Evolutionary conservation across 164 flowering plant genomes (phyloP).

Genomic region (Vitis amurensis): DNA sequence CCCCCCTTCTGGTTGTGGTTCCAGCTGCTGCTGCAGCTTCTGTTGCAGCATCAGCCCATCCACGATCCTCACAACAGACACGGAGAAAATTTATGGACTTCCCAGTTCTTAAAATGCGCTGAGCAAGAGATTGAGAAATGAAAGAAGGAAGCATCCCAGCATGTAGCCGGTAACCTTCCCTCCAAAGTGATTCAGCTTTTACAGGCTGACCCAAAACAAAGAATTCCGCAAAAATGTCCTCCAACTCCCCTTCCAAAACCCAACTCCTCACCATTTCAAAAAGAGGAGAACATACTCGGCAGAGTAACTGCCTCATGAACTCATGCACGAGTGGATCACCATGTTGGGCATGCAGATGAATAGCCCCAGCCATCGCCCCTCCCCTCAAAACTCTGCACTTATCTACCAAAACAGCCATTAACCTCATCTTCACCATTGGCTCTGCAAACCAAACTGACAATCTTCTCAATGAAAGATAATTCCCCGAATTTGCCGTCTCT

Average conservation of each 20-base stretch:
- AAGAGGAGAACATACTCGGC: slow-evolving; percentile 89
- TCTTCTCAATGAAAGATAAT: slow-evolving; percentile 88
- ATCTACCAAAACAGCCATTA: slow-evolving; percentile 96
- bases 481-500: slow-evolving; percentile 53
- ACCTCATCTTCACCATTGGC: slow-evolving; percentile 92
- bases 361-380: slow-evolving; percentile 98
- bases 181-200: slow-evolving; percentile 97
- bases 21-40: slow-evolving; percentile 93
- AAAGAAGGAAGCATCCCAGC: slow-evolving; percentile 91
- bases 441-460: slow-evolving; percentile 94
- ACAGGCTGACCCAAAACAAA: slow-evolving; percentile 87
- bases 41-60: slow-evolving; percentile 90
- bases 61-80: slow-evolving; percentile 96
- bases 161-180: slow-evolving; percentile 86
- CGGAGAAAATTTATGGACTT: slow-evolving; percentile 96
- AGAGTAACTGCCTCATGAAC: slow-evolving; percentile 82
- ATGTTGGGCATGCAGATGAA: slow-evolving; percentile 92
- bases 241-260: slow-evolving; percentile 98
- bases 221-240: slow-evolving; percentile 87
- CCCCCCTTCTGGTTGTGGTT: slow-evolving; percentile 79
- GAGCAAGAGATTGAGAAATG: slow-evolving; percentile 82
- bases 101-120: slow-evolving; percentile 87
- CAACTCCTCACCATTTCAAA: slow-evolving; percentile 99
- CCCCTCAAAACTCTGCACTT: slow-evolving; percentile 82
- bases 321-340: slow-evolving; percentile 92